These are phyloP conservation scores for Penicillium bialowiezense DNA, from an alignment of 495 filamentous ascomycete species.

Conservation along the genomic window DNA sequence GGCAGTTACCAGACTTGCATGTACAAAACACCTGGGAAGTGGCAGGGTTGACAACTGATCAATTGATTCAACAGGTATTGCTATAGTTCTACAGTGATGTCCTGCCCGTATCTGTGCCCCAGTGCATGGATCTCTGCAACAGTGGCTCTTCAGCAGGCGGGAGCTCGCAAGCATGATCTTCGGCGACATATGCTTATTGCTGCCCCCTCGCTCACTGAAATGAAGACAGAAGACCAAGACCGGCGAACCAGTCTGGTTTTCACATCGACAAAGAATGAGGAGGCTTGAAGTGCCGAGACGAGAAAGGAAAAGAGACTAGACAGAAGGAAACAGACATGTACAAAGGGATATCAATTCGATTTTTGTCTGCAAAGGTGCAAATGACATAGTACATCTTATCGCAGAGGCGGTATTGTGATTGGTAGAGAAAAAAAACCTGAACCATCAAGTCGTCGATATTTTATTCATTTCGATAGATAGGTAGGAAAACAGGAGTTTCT, in stretches of 20 bases:
- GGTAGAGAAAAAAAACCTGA: constrained; percentile 19
- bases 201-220: constrained; percentile 46
- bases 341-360: constrained; percentile 5
- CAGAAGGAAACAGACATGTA: background rate
- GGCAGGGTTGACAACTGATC: background rate
- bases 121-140: constrained; percentile 63
- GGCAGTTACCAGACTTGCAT: background rate
- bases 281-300: constrained; percentile 41
- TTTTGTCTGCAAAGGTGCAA: constrained; percentile 7
- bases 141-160: constrained; percentile 87
- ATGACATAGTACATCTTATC: constrained; percentile 12
- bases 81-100: constrained; percentile 47
- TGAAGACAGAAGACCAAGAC: constrained; percentile 25
- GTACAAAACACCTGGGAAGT: too few species aligned
- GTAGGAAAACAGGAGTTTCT: constrained; percentile 29
- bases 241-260: constrained; percentile 16
- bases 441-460: constrained; percentile 33
- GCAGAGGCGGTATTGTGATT: constrained; percentile 16
- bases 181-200: constrained; percentile 30
- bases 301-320: constrained; percentile 1
- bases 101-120: constrained; percentile 95
- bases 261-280: constrained; percentile 31
- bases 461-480: constrained; percentile 35
- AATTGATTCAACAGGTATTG: background rate
- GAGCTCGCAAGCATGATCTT: constrained; percentile 35